Evolutionary conservation across 73 alveolate species (phyloP).

Genomic region (Blepharisma japonicum): DNA sequence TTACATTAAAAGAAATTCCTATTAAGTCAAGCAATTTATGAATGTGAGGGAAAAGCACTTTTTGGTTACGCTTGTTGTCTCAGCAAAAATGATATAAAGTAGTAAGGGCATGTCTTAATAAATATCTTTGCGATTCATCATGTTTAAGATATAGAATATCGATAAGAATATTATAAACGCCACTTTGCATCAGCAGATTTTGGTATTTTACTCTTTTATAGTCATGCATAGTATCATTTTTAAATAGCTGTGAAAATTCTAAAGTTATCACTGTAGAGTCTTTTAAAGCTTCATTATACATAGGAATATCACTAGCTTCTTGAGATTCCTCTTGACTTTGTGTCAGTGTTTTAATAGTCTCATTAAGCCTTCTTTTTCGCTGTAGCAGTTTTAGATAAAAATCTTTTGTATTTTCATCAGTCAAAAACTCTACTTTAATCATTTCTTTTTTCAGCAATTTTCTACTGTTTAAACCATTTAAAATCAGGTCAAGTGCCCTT

Average conservation of each 20-base stretch:
- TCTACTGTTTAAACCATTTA: neutral
- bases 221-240: neutral
- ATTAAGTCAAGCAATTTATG: neutral
- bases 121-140: neutral
- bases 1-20: neutral
- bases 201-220: neutral
- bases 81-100: neutral
- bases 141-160: neutral
- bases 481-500: constrained; percentile 4
- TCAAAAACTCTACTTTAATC: neutral
- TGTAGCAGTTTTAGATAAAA: too few species aligned
- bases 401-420: neutral
- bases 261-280: too few species aligned
- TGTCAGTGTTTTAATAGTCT: too few species aligned
- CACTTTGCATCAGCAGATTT: neutral
- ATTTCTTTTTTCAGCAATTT: constrained; percentile 13
- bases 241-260: neutral
- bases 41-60: neutral
- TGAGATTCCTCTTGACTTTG: too few species aligned
- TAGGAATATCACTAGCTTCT: too few species aligned
- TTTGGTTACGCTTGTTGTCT: neutral
- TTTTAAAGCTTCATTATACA: too few species aligned
- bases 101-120: neutral
- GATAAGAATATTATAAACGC: neutral
- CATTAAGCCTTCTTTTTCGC: too few species aligned